These are phyloP conservation scores for Suhomyces atakaporum DNA, from an alignment of 1,139 yeast species.

Conservation along the genomic window DNA sequence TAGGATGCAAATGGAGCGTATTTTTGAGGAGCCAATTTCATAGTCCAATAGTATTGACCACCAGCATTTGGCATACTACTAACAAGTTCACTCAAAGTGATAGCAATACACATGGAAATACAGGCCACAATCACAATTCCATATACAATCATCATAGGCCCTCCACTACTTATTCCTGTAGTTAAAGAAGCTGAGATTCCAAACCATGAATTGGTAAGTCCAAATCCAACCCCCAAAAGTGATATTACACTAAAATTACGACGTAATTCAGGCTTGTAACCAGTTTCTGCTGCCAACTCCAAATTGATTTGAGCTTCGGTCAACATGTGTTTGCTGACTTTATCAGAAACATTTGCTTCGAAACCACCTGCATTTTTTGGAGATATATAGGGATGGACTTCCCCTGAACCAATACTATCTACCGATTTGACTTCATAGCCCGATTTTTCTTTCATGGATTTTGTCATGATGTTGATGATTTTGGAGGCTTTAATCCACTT, in stretches of 20 bases:
- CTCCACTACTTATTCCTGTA: slow-evolving; percentile 51
- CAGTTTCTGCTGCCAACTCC: slow-evolving; percentile 35
- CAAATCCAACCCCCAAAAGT: slow-evolving; percentile 52
- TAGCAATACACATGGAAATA: slow-evolving; percentile 43
- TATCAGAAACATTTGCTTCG: slow-evolving; percentile 13
- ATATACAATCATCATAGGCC: slow-evolving; percentile 50
- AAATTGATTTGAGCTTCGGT: slow-evolving; percentile 36
- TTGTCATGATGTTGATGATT: no score
- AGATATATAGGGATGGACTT: slow-evolving; percentile 20
- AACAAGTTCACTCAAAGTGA: slow-evolving; percentile 50
- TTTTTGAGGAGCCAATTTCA: slow-evolving; percentile 53
- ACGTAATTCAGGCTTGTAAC: slow-evolving; percentile 43
- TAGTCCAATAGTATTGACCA: slow-evolving; percentile 63
- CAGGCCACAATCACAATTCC: slow-evolving; percentile 37
- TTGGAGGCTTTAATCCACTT: no score
- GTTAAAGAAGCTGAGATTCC: slow-evolving; percentile 53
- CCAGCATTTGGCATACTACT: slow-evolving; percentile 59
- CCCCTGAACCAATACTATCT: slow-evolving; percentile 23
- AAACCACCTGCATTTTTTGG: slow-evolving; percentile 9
- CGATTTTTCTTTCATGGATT: slow-evolving; percentile 5
- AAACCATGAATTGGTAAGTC: slow-evolving; percentile 57
- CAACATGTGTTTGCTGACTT: slow-evolving; percentile 21
- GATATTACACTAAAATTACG: slow-evolving; percentile 56
- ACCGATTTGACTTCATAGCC: slow-evolving; percentile 18
- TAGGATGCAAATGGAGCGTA: slow-evolving; percentile 51